Evolutionary conservation across 148 eudicot species (phyloP), one percentile per base, ranked within the genome.

Genomic region (Nepenthes mirabilis): DNA sequence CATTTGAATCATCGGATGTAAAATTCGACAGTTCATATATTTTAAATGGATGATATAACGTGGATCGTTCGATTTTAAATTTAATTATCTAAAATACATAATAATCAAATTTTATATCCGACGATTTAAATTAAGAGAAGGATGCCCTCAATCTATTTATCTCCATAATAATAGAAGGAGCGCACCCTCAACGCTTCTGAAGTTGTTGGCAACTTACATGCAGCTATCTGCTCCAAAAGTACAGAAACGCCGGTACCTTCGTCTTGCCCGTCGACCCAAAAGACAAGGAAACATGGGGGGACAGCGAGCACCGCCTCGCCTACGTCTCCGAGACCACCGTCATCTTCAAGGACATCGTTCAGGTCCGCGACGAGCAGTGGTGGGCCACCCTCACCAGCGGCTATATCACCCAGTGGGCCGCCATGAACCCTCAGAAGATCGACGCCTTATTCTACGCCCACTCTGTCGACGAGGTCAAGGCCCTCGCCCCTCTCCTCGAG

Each of bases 261-360:
- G 96, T 88, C 51, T 71, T 93, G 6, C 96, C 98, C 11, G 91
- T 93, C 6, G 85, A 93, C 50, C 83, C 95, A 6, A 83, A 79
- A 36, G 98, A 93, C 71, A 88, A 93, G 64, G 98, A 93, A 69
- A 93, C 95, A 56, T 93, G 98, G 98, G 98, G 98, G 0, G 98
- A 93, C 56, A 93, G 98, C 49, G 98, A 93, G 59, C 98, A 93
- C 66, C 72, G 98, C 33, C 95, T 93, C 0, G 98, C 98, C 6
- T 93, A 93, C 55, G 89, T 93, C 11, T 83, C 98, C 3, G 96
- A 93, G 64, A 93, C 98, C 14, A 93, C 98, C 1, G 98, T 88
- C 1, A 88, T 93, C 40, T 93, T 88, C 88, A 93, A 93, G 74
- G 89, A 79, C 62, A 61, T 86, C 0, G 90, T 93, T 53, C 95